phyloP scores from a whole-genome alignment of 345 rosid species.

The Kernera saxatilis region DNA sequence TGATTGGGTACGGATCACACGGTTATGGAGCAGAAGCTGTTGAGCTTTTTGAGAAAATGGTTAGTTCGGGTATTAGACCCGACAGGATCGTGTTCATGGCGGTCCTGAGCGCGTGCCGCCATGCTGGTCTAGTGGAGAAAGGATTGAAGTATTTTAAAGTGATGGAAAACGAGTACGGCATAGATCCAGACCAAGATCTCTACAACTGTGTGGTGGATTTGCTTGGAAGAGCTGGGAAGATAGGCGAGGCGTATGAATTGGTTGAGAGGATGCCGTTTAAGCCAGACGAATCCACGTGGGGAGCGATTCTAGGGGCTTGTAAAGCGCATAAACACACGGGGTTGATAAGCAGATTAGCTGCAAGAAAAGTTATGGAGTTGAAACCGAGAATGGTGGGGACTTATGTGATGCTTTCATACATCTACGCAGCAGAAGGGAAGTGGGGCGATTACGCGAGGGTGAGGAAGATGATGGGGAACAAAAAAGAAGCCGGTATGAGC shows the following conservation, averaged over 20 bases:
- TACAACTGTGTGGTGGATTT: conserved; percentile 86
- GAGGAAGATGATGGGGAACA: conserved; percentile 55
- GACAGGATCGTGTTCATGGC: conserved; percentile 82
- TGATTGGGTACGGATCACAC: conserved; percentile 85
- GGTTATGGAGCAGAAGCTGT: conserved; percentile 71
- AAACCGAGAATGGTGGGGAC: conserved; percentile 58
- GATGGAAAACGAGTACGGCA: conserved; percentile 44
- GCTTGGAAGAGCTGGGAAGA: conserved; percentile 84
- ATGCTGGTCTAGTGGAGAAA: conserved; percentile 78
- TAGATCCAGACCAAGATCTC: conserved; percentile 53
- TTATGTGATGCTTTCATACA: conserved; percentile 66
- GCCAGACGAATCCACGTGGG: conserved; percentile 82
- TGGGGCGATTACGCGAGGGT: conserved; percentile 65
- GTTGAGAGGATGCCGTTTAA: conserved; percentile 66
- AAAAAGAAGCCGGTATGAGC: conserved; percentile 81
- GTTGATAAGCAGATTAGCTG: conserved; percentile 57
- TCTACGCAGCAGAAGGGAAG: conserved; percentile 73
- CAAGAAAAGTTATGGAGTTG: conserved; percentile 53
- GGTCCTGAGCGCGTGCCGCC: conserved; percentile 81
- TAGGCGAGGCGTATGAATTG: conserved; percentile 68
- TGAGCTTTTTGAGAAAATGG: conserved; percentile 77
- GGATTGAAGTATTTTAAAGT: conserved; percentile 63
- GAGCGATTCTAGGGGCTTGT: conserved; percentile 81
- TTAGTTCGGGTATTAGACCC: conserved; percentile 58
- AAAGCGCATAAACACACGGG: conserved; percentile 47